These are phyloP conservation scores for Jatropha curcas DNA, from an alignment of 345 rosid species.

Conservation along the genomic window DNA sequence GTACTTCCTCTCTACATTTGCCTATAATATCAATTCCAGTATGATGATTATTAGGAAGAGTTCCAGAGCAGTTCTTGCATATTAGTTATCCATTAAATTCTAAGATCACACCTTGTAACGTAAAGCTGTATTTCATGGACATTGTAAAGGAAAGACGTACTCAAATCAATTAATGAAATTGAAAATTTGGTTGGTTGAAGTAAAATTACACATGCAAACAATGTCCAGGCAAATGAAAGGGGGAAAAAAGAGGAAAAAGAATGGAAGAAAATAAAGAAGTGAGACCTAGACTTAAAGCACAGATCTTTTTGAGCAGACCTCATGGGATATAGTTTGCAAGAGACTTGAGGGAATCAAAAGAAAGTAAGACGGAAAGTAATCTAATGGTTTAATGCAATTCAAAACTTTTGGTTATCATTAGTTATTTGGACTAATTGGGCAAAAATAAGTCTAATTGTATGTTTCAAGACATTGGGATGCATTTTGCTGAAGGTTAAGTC, in stretches of 20 bases:
- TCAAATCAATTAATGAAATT: neutral
- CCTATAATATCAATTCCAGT: slow-evolving; percentile 4
- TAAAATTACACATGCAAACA: too few species aligned
- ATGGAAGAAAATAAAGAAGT: neutral
- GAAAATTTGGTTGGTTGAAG: neutral
- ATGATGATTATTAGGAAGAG: neutral
- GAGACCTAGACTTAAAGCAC: neutral
- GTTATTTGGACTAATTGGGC: slow-evolving; percentile 3
- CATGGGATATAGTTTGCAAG: neutral
- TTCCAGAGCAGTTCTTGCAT: neutral
- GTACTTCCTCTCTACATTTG: slow-evolving; percentile 34
- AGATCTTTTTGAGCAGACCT: neutral
- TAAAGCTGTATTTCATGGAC: neutral
- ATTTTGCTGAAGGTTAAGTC: neutral
- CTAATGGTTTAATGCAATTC: neutral
- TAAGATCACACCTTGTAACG: neutral
- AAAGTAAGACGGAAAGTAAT: neutral
- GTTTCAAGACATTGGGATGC: neutral
- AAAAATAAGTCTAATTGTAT: neutral
- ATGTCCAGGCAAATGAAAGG: neutral
- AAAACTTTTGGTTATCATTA: neutral
- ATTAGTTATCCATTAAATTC: neutral
- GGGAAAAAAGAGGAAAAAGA: neutral
- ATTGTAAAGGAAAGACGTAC: neutral
- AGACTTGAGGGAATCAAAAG: neutral